phyloP scores from a whole-genome alignment of 352 stramenopile genomes.

The Aphanomyces astaci region DNA sequence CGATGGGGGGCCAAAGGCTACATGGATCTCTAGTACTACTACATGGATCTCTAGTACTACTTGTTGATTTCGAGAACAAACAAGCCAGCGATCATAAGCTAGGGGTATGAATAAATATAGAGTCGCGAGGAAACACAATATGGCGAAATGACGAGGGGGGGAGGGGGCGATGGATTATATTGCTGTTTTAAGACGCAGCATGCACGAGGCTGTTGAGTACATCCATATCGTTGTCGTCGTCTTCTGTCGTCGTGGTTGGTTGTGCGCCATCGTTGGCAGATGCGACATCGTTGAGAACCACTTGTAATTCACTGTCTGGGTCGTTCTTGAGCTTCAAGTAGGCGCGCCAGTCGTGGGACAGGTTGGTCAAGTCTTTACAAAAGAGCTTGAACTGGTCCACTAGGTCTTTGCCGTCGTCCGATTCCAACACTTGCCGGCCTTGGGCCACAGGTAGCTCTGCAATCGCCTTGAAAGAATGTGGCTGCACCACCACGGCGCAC shows the following conservation, averaged over 20 bases:
- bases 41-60: too few species aligned
- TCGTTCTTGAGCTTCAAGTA: background rate
- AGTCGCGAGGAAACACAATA: too few species aligned
- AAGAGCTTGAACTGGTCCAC: slow-evolving; percentile 11
- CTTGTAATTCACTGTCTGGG: background rate
- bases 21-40: too few species aligned
- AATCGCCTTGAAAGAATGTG: slow-evolving; percentile 60
- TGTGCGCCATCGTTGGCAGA: too few species aligned
- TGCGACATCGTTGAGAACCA: slow-evolving; percentile 1
- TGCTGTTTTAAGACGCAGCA: too few species aligned
- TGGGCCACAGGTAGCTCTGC: slow-evolving; percentile 44
- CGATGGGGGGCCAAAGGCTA: too few species aligned
- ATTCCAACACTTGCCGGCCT: slow-evolving; percentile 36
- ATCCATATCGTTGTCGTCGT: background rate
- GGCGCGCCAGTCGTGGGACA: slow-evolving; percentile 9
- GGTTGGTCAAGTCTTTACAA: background rate
- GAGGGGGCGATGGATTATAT: too few species aligned
- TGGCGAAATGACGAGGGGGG: too few species aligned
- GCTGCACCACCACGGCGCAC: slow-evolving; percentile 60
- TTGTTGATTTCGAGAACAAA: too few species aligned
- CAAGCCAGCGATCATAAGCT: too few species aligned
- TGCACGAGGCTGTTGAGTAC: background rate
- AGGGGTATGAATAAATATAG: too few species aligned
- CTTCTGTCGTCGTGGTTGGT: too few species aligned
- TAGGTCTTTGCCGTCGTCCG: slow-evolving; percentile 53